Evolutionary conservation across 192 early-diverging fungal species (phyloP).

Genomic region (Dimargaris verticillata): DNA sequence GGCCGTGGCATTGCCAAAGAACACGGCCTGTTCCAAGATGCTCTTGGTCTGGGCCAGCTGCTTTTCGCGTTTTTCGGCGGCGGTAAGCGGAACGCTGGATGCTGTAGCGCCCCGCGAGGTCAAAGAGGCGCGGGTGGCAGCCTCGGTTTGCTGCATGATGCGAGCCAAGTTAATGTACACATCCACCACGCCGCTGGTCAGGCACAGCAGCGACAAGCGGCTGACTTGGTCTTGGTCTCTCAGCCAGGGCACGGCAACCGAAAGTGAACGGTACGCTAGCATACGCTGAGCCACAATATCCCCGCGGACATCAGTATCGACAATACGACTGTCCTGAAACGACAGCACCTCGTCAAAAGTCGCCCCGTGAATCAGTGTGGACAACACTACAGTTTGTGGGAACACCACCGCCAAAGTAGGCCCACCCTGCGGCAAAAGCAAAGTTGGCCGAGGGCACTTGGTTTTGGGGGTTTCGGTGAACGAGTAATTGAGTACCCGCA

Average conservation of each 20-base stretch:
- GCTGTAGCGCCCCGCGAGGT: background rate
- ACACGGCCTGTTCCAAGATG: slow-evolving; percentile 29
- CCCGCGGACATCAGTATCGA: background rate
- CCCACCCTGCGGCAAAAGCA: slow-evolving; percentile 19
- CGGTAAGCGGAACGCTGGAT: background rate
- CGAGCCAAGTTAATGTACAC: slow-evolving; percentile 13
- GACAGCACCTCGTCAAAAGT: slow-evolving; percentile 18
- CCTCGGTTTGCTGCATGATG: background rate
- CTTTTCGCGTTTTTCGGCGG: background rate
- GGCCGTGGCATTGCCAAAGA: slow-evolving; percentile 16
- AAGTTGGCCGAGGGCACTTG: background rate
- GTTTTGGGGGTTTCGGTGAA: background rate
- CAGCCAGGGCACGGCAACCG: slow-evolving; percentile 9
- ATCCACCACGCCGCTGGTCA: slow-evolving; percentile 19
- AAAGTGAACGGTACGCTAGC: background rate
- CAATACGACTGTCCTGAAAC: slow-evolving; percentile 15
- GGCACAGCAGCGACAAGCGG: slow-evolving; percentile 17
- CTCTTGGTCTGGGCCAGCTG: slow-evolving; percentile 8
- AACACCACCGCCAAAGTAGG: slow-evolving; percentile 17
- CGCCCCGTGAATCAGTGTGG: background rate
- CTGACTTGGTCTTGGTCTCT: slow-evolving; percentile 11
- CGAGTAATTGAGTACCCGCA: background rate
- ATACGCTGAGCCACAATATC: background rate
- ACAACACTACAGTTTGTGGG: slow-evolving; percentile 9
- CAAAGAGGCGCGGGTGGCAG: background rate